Conservation (phyloP, 805 yeast genomes). For the Suhomyces emberorum region DNA sequence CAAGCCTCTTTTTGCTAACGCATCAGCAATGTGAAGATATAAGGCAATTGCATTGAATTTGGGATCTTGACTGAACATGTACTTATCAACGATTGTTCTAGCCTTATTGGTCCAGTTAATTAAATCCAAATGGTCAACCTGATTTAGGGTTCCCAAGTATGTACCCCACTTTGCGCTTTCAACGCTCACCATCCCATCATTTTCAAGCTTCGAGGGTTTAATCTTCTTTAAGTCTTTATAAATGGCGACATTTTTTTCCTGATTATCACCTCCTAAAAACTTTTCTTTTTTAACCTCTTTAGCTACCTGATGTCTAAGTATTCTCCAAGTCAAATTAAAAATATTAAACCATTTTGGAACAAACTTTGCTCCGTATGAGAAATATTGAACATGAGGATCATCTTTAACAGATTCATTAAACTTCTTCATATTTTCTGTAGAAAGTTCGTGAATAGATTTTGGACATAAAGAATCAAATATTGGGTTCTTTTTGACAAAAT, state of each 20-base stretch:
- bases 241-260: not conserved
- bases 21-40: slow-evolving; percentile 65
- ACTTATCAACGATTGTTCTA: slow-evolving; percentile 34
- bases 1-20: slow-evolving; percentile 56
- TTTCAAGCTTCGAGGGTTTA: slow-evolving; percentile 29
- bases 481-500: slow-evolving; percentile 21
- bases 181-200: slow-evolving; percentile 86
- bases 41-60: slow-evolving; percentile 65
- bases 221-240: not conserved
- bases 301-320: slow-evolving; percentile 39
- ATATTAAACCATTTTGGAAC: slow-evolving; percentile 59
- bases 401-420: slow-evolving; percentile 55
- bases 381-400: slow-evolving; percentile 64
- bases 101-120: slow-evolving; percentile 74
- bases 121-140: slow-evolving; percentile 81
- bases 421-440: slow-evolving; percentile 48
- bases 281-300: slow-evolving; percentile 1
- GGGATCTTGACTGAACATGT: slow-evolving; percentile 29
- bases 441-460: slow-evolving; percentile 56
- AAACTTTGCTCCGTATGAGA: slow-evolving; percentile 79
- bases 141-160: slow-evolving; percentile 71
- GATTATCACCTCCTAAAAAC: not conserved
- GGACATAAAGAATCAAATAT: slow-evolving; percentile 21
- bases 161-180: slow-evolving; percentile 80
- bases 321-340: slow-evolving; percentile 61